Evolutionary conservation across 495 filamentous ascomycete genomes (phyloP).

Genomic region (Annulohypoxylon maeteangense): DNA sequence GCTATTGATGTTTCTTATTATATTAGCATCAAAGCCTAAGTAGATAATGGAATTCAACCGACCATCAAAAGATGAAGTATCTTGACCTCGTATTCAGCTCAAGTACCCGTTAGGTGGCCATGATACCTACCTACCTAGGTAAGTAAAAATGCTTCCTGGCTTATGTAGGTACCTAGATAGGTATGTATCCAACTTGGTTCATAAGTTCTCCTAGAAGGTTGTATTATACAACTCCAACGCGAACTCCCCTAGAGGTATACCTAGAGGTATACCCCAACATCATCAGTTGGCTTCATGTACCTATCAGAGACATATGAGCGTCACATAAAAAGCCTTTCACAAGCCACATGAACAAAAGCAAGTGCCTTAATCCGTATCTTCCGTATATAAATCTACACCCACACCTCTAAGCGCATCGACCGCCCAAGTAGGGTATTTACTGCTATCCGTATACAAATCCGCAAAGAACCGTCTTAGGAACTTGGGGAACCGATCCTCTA

Average conservation of each 20-base stretch:
- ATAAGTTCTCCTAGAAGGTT: too few species aligned
- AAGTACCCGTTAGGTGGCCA: too few species aligned
- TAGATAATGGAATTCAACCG: too few species aligned
- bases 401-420: constrained; percentile 83
- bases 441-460: constrained; percentile 73
- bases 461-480: constrained; percentile 84
- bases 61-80: too few species aligned
- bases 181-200: too few species aligned
- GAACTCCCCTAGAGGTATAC: background rate
- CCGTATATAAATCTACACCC: constrained; percentile 75
- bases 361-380: constrained; percentile 25
- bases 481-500: constrained; percentile 81
- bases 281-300: background rate
- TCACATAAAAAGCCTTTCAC: constrained; percentile 4
- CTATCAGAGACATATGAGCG: background rate
- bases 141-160: too few species aligned
- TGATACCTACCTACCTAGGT: background rate
- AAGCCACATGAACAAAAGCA: background rate
- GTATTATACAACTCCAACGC: too few species aligned
- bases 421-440: constrained; percentile 82
- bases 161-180: too few species aligned
- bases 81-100: background rate
- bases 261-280: background rate
- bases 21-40: background rate
- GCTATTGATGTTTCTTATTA: too few species aligned